Base-by-base conservation (phyloP, 371 early-diverging fungal genomes). In the Rhizopus delemar region DNA sequence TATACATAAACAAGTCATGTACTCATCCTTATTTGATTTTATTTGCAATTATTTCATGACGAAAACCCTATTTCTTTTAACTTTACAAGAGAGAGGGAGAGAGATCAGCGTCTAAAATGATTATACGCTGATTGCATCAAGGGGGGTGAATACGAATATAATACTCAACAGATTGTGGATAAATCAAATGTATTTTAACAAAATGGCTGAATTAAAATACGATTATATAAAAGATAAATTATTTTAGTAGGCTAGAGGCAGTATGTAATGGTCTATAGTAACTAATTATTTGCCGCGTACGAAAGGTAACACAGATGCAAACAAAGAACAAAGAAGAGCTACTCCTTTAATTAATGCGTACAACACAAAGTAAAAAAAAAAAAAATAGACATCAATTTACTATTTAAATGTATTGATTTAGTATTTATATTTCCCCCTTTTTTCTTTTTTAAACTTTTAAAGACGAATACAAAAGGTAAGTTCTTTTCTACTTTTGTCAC, bases 311-410 rank as follows among this genome's bases (percentile, higher is more conserved):
- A 43, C 15, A 43, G 13, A 13, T 6, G 3, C 3, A 6, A 43
- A 43, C 12, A 43, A 15, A 15, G 43, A 15, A 43, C 15, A 43
- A 5, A 43, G 15, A 43, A 43, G 15, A 15, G 43, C n/a, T 15
- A 43, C 43, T 43, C 43, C 43, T 43, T 43, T 43, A 43, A 43
- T 43, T 43, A 43, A 43, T 43, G 43, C 43, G 5, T n/a, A 43
- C 11, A 6, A 43, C 5, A 43, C 15, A 15, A 43, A 11, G n/a
- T 6, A 11, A 13, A n/a, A 9, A 15, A 43, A 43, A 6, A 43
- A 15, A 43, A 13, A 43, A n/a, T 13, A 43, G 13, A 43, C 11
- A 9, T n/a, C 6, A 43, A 3, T 15, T 15, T 11, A 43, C 36
- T 8, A 13, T 43, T 43, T 15, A 15, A n/a, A 43, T 15, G 11